Evolutionary conservation across 2,329 filamentous ascomycete genomes (phyloP).

Genomic region (Fonsecaea monophora): DNA sequence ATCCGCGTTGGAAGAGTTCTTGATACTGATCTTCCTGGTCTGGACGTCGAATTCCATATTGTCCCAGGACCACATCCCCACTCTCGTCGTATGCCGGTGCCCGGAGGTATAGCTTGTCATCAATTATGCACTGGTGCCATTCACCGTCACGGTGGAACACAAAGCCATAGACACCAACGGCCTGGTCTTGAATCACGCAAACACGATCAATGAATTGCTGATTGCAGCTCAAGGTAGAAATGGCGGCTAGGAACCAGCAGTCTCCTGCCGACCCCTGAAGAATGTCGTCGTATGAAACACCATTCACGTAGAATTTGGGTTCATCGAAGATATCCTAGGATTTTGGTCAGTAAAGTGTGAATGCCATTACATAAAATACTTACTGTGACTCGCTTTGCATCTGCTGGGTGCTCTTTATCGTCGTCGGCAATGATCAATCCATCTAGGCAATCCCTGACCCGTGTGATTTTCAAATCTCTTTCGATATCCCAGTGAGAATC

Average conservation of each 20-base stretch:
- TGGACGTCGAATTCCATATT: constrained; percentile 76
- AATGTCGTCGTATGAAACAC: constrained; percentile 77
- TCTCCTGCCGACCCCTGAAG: constrained; percentile 73
- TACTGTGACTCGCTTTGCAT: constrained; percentile 73
- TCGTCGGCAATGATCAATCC: constrained; percentile 48
- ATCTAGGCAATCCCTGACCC: constrained; percentile 59
- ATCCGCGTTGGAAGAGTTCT: constrained; percentile 75
- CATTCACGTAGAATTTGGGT: constrained; percentile 78
- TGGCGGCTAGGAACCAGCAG: constrained; percentile 84
- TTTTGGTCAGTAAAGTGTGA: constrained; percentile 27
- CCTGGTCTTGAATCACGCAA: constrained; percentile 75
- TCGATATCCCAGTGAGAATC: constrained; percentile 90
- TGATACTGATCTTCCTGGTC: constrained; percentile 75
- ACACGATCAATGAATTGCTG: constrained; percentile 73
- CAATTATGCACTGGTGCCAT: constrained; percentile 90
- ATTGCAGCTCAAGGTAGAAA: constrained; percentile 79
- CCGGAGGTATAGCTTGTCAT: constrained; percentile 87
- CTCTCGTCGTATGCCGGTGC: constrained; percentile 83
- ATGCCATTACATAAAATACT: constrained; percentile 26
- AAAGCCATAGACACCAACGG: constrained; percentile 82
- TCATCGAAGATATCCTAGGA: constrained; percentile 74
- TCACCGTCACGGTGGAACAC: constrained; percentile 87
- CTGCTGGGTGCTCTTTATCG: constrained; percentile 65
- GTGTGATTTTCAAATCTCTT: constrained; percentile 67
- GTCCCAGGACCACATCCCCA: constrained; percentile 73